Evolutionary conservation across 1,284 basidiomycete species (phyloP), one percentile per base, ranked within the genome.

Genomic region (Cystobasidiaceae sp.): DNA sequence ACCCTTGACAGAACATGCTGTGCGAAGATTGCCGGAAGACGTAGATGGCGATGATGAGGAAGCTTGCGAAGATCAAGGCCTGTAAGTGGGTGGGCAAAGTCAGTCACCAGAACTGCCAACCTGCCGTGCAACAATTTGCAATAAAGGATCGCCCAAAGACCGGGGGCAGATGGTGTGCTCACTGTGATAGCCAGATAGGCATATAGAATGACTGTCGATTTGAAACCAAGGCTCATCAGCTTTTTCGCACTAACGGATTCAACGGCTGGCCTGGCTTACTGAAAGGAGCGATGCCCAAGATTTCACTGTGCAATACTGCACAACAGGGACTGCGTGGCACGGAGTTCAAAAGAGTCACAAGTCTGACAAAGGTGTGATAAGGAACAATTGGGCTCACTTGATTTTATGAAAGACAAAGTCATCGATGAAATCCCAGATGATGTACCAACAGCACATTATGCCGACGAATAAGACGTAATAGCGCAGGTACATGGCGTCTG

Each of bases 381-480:
- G n/a, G n/a, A n/a, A n/a, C 21, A 21, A 4, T 8, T 0, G 2
- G 5, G 28, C 61, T 55, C 25, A 64, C 61, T 64, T 44, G 17
- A 64, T n/a, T 23, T 64, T 64, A n/a, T 50, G 41, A 39, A 64
- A 64, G 19, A 64, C 39, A 19, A 51, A 66, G 61, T 77, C 76
- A 60, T 77, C 76, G 34, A 74, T 71, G 49, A 77, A 76, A 68
- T 77, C 76, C 76, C 76, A 77, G 9, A 70, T 57, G 45, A 68
- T 63, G 41, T 70, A 67, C 21, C 68, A 61, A 51, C 57, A 60
- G 33, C 54, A 70, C 64, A 66, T 69, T 52, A 73, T 61, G 48
- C 74, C 76, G 44, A 77, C 73, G 55, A 77, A 77, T 2, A 77
- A 69, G 33, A 77, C 74, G 63, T 75, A 74, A 68, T 74, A 77